A percentile compares a stretch with the other conserved stretches of the same genome.
Conservation (phyloP, 139 green algal species). For the Nannochloris sp. region DNA sequence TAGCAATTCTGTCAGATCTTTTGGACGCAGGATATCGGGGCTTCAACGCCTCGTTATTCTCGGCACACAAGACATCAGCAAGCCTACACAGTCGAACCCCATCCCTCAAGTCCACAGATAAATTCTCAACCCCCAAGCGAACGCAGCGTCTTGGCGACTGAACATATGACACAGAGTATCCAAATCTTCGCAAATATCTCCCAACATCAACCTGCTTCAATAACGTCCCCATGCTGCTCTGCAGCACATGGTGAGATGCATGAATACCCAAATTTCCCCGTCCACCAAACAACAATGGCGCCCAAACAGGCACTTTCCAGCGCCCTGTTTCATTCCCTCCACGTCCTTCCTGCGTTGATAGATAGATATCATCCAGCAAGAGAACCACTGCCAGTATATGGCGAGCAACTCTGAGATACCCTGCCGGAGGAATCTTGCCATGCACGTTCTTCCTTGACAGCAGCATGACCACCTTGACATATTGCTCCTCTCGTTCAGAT, state of each 20-base stretch:
- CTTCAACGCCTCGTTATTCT: conserved; percentile 10
- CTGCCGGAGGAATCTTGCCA: no score
- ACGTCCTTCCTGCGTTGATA: neutral
- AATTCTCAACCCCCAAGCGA: conserved; percentile 43
- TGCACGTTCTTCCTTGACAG: no score
- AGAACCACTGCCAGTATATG: neutral
- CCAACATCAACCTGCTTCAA: conserved; percentile 61
- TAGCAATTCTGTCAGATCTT: conserved; percentile 43
- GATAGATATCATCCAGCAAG: neutral
- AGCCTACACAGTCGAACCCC: conserved; percentile 62
- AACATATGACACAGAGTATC: conserved; percentile 48
- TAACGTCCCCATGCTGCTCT: conserved; percentile 51
- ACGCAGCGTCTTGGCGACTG: conserved; percentile 59
- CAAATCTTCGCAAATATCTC: conserved; percentile 56
- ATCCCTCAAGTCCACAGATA: conserved; percentile 61
- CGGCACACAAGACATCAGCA: conserved; percentile 29
- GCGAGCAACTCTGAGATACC: neutral
- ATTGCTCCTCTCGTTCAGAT: no score
- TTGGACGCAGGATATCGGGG: conserved; percentile 30
- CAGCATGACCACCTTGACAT: no score
- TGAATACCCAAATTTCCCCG: conserved; percentile 28
- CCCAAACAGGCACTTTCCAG: neutral
- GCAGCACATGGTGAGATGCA: conserved; percentile 13
- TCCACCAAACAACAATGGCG: neutral
- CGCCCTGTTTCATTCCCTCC: neutral